Evolutionary conservation across 2,329 filamentous ascomycete species (phyloP).

Genomic region (Cordyceps farinosa): DNA sequence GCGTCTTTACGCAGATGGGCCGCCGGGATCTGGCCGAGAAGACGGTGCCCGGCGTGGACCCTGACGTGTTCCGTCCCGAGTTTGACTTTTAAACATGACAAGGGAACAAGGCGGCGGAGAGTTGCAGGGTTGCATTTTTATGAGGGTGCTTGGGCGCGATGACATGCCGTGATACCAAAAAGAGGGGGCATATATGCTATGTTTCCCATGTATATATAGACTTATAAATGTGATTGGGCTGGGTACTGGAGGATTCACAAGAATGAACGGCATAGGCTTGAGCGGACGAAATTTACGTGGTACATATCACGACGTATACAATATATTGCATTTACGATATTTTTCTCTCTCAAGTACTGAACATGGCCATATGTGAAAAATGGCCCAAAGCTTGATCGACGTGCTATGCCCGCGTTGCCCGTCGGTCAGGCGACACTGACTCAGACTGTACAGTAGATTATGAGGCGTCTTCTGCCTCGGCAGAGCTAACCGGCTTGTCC

Average conservation of each 20-base stretch:
- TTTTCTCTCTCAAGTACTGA: not conserved
- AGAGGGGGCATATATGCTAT: not conserved
- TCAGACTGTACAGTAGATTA: too few species aligned
- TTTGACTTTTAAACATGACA: constrained; percentile 67
- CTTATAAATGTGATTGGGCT: not conserved
- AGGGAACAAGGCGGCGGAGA: not conserved
- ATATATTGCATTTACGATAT: constrained; percentile 7
- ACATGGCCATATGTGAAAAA: too few species aligned
- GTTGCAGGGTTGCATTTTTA: not conserved
- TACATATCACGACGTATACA: not conserved
- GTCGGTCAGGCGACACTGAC: too few species aligned
- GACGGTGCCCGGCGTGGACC: constrained; percentile 86
- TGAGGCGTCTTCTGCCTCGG: too few species aligned
- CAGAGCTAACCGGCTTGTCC: too few species aligned
- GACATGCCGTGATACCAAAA: not conserved
- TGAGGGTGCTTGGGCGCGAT: not conserved
- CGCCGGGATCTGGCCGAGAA: constrained; percentile 81
- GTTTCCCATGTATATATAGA: constrained; percentile 11
- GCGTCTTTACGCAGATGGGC: constrained; percentile 97
- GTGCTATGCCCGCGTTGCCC: too few species aligned
- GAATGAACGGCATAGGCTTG: not conserved
- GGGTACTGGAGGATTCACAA: not conserved
- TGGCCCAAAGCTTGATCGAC: too few species aligned
- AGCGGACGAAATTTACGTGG: not conserved
- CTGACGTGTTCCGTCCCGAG: constrained; percentile 81